phyloP scores from a whole-genome alignment of 805 yeast genomes.

The Yarrowia divulgata region DNA sequence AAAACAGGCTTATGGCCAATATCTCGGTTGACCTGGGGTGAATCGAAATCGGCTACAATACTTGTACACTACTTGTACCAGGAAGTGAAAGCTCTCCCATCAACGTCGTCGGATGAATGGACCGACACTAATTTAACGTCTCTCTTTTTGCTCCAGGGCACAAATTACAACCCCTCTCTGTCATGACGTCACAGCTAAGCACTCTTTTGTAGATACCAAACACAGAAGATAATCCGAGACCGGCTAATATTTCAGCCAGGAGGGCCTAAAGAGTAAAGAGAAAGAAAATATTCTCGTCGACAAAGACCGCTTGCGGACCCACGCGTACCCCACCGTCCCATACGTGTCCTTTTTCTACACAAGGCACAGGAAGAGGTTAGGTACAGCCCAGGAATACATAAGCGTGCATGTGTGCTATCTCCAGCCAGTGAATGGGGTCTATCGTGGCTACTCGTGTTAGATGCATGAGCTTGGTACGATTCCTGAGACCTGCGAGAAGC shows the following conservation, averaged over 20 bases:
- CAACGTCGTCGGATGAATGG: background rate
- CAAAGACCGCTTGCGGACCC: background rate
- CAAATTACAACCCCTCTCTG: conserved; percentile 4
- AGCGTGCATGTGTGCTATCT: conserved; percentile 10
- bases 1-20: conserved; percentile 3
- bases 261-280: too few species aligned
- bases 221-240: background rate
- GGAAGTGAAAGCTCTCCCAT: background rate
- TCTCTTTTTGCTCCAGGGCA: too few species aligned
- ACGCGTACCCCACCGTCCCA: conserved; percentile 3
- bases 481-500: background rate
- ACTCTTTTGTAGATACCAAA: background rate
- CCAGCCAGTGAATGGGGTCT: conserved; percentile 13
- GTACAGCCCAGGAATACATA: background rate
- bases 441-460: background rate
- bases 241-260: background rate
- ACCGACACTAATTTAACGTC: too few species aligned
- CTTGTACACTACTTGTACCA: background rate
- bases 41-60: too few species aligned
- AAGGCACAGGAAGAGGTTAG: too few species aligned
- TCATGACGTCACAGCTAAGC: conserved; percentile 10
- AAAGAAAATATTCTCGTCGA: background rate
- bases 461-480: conserved; percentile 3
- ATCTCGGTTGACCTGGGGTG: background rate
- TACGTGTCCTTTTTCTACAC: conserved; percentile 1